These are phyloP conservation scores for Cercospora sesami DNA, from an alignment of 2,329 filamentous ascomycete species.

Conservation along the genomic window DNA sequence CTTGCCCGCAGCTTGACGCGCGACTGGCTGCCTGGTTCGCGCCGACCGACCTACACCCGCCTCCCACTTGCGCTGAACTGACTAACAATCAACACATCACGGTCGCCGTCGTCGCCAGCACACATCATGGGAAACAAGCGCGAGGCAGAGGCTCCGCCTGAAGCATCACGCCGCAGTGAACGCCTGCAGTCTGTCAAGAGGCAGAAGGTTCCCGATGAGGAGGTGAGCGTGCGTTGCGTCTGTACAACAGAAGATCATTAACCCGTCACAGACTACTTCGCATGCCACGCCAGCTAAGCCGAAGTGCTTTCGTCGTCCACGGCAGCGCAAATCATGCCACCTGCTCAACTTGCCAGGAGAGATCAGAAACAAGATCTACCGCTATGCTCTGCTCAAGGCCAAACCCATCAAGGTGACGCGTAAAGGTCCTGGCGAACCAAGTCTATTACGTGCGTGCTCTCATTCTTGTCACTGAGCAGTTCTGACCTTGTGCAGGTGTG, in stretches of 20 bases:
- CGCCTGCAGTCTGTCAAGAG: constrained; percentile 16
- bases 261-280: constrained; percentile 2
- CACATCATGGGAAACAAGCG: constrained; percentile 3
- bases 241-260: neutral
- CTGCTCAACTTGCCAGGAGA: constrained; percentile 19
- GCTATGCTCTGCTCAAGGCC: neutral
- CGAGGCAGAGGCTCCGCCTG: constrained; percentile 1
- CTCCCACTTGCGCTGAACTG: neutral
- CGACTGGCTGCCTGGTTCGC: neutral
- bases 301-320: constrained; percentile 18
- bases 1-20: neutral
- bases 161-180: constrained; percentile 11
- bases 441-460: constrained; percentile 3
- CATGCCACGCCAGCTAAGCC: neutral
- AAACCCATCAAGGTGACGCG: constrained; percentile 3
- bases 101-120: neutral
- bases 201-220: neutral
- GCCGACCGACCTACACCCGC: neutral
- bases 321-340: constrained; percentile 15
- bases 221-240: neutral
- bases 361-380: constrained; percentile 19
- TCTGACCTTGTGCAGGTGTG: constrained; percentile 6
- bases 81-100: neutral
- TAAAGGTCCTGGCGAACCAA: constrained; percentile 17
- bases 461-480: neutral